Evolutionary conservation across 2,329 filamentous ascomycete genomes (phyloP).

Genomic region (Exophiala sideris): DNA sequence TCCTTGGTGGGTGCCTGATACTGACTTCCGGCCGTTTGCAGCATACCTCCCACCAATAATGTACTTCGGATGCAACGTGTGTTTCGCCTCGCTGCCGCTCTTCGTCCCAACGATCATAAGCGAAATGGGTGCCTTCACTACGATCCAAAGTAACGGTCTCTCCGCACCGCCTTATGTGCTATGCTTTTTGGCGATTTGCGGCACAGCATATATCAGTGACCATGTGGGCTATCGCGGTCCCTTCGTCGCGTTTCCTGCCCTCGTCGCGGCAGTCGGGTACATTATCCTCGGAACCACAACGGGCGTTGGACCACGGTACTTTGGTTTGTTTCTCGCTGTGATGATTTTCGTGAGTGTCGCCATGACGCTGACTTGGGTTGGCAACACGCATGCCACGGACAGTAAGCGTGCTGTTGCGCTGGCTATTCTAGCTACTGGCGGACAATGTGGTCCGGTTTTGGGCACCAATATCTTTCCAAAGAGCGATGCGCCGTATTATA

Average conservation of each 20-base stretch:
- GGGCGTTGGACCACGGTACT: conserved; percentile 50
- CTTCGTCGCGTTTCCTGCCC: conserved; percentile 55
- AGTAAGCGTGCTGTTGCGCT: conserved; percentile 21
- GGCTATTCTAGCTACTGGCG: conserved; percentile 73
- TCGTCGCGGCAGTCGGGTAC: conserved; percentile 61
- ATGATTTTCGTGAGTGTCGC: conserved; percentile 66
- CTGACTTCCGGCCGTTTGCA: neutral
- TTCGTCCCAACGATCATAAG: conserved; percentile 63
- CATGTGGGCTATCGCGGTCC: conserved; percentile 60
- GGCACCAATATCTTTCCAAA: conserved; percentile 53
- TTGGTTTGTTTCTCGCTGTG: conserved; percentile 54
- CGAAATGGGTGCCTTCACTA: conserved; percentile 63
- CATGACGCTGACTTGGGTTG: conserved; percentile 67
- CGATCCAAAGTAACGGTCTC: conserved; percentile 66
- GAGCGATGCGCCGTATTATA: conserved; percentile 35
- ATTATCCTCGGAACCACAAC: conserved; percentile 59
- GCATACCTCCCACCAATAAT: conserved; percentile 48
- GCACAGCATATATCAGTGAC: conserved; percentile 63
- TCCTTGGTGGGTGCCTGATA: conserved; percentile 12
- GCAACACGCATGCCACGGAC: conserved; percentile 37
- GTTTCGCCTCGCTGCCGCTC: conserved; percentile 63
- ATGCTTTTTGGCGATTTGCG: conserved; percentile 63
- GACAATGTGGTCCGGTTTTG: conserved; percentile 73
- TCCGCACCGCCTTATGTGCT: conserved; percentile 69
- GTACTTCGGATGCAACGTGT: conserved; percentile 63